These are phyloP conservation scores for Hyphopichia burtonii DNA, from an alignment of 1,139 yeast species.

Conservation along the genomic window DNA sequence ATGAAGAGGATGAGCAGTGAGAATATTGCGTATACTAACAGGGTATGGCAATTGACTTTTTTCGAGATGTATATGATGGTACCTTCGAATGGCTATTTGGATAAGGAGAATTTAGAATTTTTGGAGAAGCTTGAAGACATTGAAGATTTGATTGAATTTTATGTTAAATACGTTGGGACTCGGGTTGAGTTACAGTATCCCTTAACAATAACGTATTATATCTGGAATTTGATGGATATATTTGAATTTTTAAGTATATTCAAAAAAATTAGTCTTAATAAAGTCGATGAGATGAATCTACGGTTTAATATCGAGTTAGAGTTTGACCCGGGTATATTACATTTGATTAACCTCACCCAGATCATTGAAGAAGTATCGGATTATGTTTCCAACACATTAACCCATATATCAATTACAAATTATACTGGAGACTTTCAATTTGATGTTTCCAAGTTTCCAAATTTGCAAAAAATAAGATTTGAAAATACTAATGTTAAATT, in stretches of 20 bases:
- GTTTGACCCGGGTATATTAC: conserved; percentile 18
- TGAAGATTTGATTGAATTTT: conserved; percentile 6
- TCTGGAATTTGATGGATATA: conserved; percentile 20
- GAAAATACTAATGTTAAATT: conserved; percentile 17
- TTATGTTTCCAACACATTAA: conserved; percentile 4
- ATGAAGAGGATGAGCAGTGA: conserved; percentile 6
- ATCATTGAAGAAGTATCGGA: conserved; percentile 7
- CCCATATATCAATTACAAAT: conserved; percentile 10
- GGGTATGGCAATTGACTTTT: conserved; percentile 11
- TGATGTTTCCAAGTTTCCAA: conserved; percentile 12
- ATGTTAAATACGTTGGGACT: background rate
- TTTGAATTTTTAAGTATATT: conserved; percentile 11
- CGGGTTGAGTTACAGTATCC: background rate
- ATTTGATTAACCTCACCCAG: conserved; percentile 11
- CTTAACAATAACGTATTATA: conserved; percentile 19
- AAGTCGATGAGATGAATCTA: background rate
- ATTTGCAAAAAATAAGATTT: conserved; percentile 15
- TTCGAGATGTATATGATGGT: conserved; percentile 15
- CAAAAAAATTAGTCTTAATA: background rate
- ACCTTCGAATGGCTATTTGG: conserved; percentile 8
- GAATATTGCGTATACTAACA: conserved; percentile 11
- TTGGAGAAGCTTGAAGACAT: conserved; percentile 4
- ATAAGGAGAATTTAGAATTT: conserved; percentile 8
- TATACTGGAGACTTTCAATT: conserved; percentile 14
- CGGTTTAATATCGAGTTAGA: conserved; percentile 22